These are phyloP conservation scores for Kodamaea fukazawae DNA, from an alignment of 805 yeast species.

Conservation along the genomic window DNA sequence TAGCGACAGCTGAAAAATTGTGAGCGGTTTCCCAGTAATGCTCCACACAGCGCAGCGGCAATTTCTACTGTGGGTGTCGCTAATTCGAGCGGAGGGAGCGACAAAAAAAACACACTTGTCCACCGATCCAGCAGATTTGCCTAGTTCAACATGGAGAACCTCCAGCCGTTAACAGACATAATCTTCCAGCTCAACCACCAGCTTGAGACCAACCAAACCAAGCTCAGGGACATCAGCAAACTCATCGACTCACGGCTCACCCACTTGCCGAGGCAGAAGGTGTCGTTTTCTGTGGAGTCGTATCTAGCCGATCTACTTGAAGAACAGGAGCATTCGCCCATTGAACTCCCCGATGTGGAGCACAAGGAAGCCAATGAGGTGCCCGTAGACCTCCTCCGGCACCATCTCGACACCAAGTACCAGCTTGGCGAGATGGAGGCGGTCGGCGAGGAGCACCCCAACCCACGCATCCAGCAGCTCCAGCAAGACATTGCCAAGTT, in stretches of 20 bases:
- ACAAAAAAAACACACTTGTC: no score
- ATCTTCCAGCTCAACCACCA: slow-evolving; percentile 20
- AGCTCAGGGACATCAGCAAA: slow-evolving; percentile 20
- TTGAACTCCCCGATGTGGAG: background rate
- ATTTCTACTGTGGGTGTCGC: no score
- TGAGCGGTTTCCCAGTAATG: no score
- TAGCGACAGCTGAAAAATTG: no score
- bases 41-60: no score
- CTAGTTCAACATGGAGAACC: slow-evolving; percentile 28
- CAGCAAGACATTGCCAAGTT: slow-evolving; percentile 28
- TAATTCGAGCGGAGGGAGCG: no score
- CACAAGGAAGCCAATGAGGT: background rate
- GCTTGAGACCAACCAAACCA: slow-evolving; percentile 24
- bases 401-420: slow-evolving; percentile 26
- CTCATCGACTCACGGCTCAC: slow-evolving; percentile 21
- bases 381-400: slow-evolving; percentile 15
- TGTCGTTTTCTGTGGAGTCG: slow-evolving; percentile 1
- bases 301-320: background rate
- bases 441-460: slow-evolving; percentile 10
- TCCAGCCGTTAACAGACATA: slow-evolving; percentile 26
- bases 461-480: slow-evolving; percentile 22
- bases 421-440: slow-evolving; percentile 18
- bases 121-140: no score
- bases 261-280: slow-evolving; percentile 1
- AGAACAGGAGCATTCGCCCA: slow-evolving; percentile 1